Percentiles rank a stretch among this genome's conserved stretches.
Evolutionary conservation across 2,329 filamentous ascomycete species (phyloP).

Genomic region (Ophidiomyces ophidiicola): DNA sequence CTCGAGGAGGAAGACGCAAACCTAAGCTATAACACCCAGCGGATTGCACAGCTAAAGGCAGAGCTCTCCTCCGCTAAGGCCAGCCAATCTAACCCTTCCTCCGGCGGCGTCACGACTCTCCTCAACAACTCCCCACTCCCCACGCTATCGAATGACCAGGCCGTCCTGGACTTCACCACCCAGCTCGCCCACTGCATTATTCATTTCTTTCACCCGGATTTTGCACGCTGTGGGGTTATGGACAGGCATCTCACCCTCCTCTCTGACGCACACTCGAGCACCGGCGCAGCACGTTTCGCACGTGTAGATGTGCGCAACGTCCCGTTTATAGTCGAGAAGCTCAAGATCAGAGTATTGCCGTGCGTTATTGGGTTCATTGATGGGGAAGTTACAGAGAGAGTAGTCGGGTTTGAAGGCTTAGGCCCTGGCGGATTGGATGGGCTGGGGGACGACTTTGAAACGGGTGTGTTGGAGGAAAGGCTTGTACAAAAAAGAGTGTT

Average conservation of each 20-base stretch:
- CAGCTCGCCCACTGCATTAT: slow-evolving; percentile 46
- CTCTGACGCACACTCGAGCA: slow-evolving; percentile 23
- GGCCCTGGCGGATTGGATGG: slow-evolving; percentile 29
- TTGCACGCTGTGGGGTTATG: slow-evolving; percentile 50
- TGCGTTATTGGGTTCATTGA: slow-evolving; percentile 40
- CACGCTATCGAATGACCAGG: slow-evolving; percentile 41
- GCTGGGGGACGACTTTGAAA: slow-evolving; percentile 28
- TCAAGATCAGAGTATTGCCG: slow-evolving; percentile 36
- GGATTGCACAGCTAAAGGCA: slow-evolving; percentile 48
- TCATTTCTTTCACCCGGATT: slow-evolving; percentile 54
- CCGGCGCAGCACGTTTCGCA: slow-evolving; percentile 34
- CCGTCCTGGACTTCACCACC: slow-evolving; percentile 49
- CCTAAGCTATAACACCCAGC: slow-evolving; percentile 43
- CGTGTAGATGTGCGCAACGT: slow-evolving; percentile 36
- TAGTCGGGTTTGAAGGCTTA: slow-evolving; percentile 39
- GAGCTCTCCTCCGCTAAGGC: slow-evolving; percentile 39
- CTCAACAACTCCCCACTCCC: slow-evolving; percentile 25
- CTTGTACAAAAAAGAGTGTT: slow-evolving; percentile 32
- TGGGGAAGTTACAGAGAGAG: slow-evolving; percentile 33
- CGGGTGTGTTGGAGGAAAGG: slow-evolving; percentile 32
- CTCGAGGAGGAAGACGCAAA: slow-evolving; percentile 42
- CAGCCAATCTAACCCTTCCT: slow-evolving; percentile 32
- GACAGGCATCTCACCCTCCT: slow-evolving; percentile 44
- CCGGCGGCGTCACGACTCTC: slow-evolving; percentile 15
- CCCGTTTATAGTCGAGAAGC: slow-evolving; percentile 38